Evolutionary conservation across 805 yeast genomes (phyloP), one percentile per base, ranked within the genome.

Genomic region (Millerago galiae): DNA sequence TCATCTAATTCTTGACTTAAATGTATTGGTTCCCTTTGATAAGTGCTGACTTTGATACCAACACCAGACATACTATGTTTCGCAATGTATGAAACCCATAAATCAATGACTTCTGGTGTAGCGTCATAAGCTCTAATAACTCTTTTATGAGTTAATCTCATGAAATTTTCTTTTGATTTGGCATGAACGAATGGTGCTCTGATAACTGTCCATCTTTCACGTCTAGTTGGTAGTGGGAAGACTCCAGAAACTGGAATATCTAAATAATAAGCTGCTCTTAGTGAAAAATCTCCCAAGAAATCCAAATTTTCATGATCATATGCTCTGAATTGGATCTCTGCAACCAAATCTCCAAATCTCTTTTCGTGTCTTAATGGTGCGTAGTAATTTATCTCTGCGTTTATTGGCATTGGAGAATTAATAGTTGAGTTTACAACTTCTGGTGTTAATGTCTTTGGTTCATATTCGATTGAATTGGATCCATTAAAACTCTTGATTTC

Each of bases 121-220:
- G 96, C 77, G 62, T 93, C 98, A 72, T 77, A 89, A 25, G 88
- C 84, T 51, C 72, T 74, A 50, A 93, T 70, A 46, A 75, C 61
- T 48, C 95, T 77, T 54, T 82, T 79, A 61, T 78, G 85, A 1
- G 98, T 93, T 38, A 77, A 73, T 68, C 98, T 81, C 68, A 86
- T 85, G 66, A 85, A 93, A 70, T 91, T 93, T 68, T 91, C 95
- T 67, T 93, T 93, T 9, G 93, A 75, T 62, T 89, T 90, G 40
- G 97, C 95, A 58, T 87, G 93, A 16, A 85, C 96, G 61, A 93
- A 93, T 2, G 97, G 97, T 3, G 96, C 81, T 61, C 82, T 77
- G 56, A 83, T 89, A 35, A 93, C 96, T 0, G 99, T 93, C 87
- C 96, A 91, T 53, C 89, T 76, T 63, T 91, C 85, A 54, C 81